Base-by-base conservation (phyloP, 139 green algal genomes). In the Mesotaenium endlicherianum region DNA sequence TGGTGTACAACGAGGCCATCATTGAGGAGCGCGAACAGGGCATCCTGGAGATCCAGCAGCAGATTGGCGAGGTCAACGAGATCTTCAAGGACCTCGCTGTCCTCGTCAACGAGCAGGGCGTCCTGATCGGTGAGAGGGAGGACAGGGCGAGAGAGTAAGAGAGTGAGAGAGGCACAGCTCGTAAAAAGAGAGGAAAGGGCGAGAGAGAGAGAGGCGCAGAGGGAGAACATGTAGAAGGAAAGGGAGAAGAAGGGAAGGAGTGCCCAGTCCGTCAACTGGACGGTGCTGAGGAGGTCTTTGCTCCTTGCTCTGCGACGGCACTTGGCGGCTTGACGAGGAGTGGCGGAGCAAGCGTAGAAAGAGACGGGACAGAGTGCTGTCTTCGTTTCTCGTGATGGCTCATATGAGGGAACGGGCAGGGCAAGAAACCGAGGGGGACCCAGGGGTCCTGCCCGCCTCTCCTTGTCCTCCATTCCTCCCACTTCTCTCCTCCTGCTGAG, bases 1-100 rank as follows among this genome's bases (percentile, higher is more conserved):
- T 93, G 16, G 81, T 84, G 26, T 88, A 83, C 68, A 91, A 92
- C 84, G 68, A 89, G 57, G 87, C 89, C 30, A 39, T 93, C 26
- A 89, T 93, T 60, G 64, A 83, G 30, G 90, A 93, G 70, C 78
- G 90, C 1, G 90, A 93, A 26, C 50, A 81, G 16, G 90, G 86
- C 31, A 91, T 93, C 30, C 42, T 30, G 17, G 89, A 93, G 45
- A 91, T 93, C 43, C 89, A 92, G 81, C 72, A 88, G 71, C 83
- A 93, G 59, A 93, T 93, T 76, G 86, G 80, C 20, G 89, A 93
- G 78, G 90, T 93, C 20, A 90, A 92, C 59, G 90, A 93, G 78
- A 93, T 92, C 44, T 93, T 93, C 77, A 71, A 84, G 70, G 90
- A 93, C 80, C 77, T 93, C 2, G 90, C 90, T 30, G 87, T 91